Conservation (phyloP, 2,329 filamentous ascomycete genomes). For the Phyllachora maydis region DNA sequence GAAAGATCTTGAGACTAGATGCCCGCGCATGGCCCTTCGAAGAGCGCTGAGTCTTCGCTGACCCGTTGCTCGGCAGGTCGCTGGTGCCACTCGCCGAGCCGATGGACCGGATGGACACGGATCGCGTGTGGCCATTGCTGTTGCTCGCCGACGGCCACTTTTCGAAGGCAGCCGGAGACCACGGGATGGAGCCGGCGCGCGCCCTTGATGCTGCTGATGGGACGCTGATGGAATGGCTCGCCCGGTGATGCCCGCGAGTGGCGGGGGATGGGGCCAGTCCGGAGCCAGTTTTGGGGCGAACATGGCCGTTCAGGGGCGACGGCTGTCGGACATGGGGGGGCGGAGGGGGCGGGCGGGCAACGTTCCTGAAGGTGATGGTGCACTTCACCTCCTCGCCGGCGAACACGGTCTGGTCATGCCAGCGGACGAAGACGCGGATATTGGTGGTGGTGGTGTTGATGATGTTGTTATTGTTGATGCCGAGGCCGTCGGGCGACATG, state of each 20-base stretch:
- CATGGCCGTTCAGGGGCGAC: slow-evolving; percentile 17
- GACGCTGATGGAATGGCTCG: slow-evolving; percentile 42
- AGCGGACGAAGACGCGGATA: slow-evolving; percentile 89
- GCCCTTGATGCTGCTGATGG: slow-evolving; percentile 22
- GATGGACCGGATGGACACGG: slow-evolving; percentile 66
- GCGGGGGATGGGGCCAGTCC: slow-evolving; percentile 23
- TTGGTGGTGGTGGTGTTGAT: slow-evolving; percentile 32
- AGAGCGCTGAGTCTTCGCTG: slow-evolving; percentile 24
- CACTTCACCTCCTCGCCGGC: slow-evolving; percentile 92
- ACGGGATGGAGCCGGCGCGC: slow-evolving; percentile 24
- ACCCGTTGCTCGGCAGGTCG: slow-evolving; percentile 19
- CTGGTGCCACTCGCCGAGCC: slow-evolving; percentile 29
- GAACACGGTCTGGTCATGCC: slow-evolving; percentile 87
- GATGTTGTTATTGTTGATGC: too few species aligned
- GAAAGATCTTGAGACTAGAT: slow-evolving; percentile 59
- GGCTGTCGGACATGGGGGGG: slow-evolving; percentile 8
- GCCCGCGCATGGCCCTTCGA: slow-evolving; percentile 52
- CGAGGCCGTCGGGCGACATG: slow-evolving; percentile 28
- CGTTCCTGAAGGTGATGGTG: slow-evolving; percentile 89
- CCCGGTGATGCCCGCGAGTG: slow-evolving; percentile 39
- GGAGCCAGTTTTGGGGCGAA: slow-evolving; percentile 9
- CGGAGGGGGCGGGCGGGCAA: slow-evolving; percentile 21
- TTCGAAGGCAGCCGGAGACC: slow-evolving; percentile 13
- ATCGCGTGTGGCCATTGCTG: slow-evolving; percentile 49
- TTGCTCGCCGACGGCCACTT: slow-evolving; percentile 4